Evolutionary conservation across 495 filamentous ascomycete genomes (phyloP).

Genomic region (Penicillium taxi): DNA sequence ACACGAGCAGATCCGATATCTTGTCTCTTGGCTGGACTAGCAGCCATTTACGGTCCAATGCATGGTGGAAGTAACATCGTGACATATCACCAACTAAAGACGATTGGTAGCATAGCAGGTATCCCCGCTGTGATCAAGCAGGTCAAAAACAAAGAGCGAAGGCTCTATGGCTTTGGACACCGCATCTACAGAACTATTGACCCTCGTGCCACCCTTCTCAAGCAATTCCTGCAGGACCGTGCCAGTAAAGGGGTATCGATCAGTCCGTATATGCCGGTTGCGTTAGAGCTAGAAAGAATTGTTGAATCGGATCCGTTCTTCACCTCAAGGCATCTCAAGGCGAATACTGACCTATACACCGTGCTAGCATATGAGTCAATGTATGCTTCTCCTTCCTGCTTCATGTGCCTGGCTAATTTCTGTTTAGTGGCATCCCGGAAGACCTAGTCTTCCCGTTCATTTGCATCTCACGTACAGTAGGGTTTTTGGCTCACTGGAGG

Average conservation of each 20-base stretch:
- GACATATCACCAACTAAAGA: slow-evolving; percentile 36
- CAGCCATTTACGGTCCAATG: slow-evolving; percentile 41
- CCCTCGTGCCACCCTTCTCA: slow-evolving; percentile 36
- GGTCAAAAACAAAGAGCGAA: slow-evolving; percentile 40
- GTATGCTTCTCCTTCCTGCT: slow-evolving; percentile 12
- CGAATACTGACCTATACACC: slow-evolving; percentile 49
- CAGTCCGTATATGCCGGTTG: slow-evolving; percentile 35
- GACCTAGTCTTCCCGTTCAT: slow-evolving; percentile 1
- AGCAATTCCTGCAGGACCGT: slow-evolving; percentile 31
- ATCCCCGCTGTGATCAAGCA: slow-evolving; percentile 34
- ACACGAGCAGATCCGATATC: slow-evolving; percentile 40
- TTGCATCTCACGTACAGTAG: not conserved
- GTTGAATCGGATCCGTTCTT: slow-evolving; percentile 43
- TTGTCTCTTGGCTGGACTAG: slow-evolving; percentile 27
- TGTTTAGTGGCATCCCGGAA: not conserved
- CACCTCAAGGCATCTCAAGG: slow-evolving; percentile 36
- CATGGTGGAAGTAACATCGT: slow-evolving; percentile 48
- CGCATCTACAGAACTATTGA: slow-evolving; percentile 45
- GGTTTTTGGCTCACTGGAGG: slow-evolving; percentile 3
- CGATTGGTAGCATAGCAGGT: slow-evolving; percentile 36
- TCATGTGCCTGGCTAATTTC: not conserved
- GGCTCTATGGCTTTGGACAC: slow-evolving; percentile 50
- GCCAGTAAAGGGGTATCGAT: slow-evolving; percentile 17
- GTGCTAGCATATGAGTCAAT: slow-evolving; percentile 44
- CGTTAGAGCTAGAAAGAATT: slow-evolving; percentile 41